Evolutionary conservation across 345 rosid species (phyloP).

Genomic region (Acer negundo): DNA sequence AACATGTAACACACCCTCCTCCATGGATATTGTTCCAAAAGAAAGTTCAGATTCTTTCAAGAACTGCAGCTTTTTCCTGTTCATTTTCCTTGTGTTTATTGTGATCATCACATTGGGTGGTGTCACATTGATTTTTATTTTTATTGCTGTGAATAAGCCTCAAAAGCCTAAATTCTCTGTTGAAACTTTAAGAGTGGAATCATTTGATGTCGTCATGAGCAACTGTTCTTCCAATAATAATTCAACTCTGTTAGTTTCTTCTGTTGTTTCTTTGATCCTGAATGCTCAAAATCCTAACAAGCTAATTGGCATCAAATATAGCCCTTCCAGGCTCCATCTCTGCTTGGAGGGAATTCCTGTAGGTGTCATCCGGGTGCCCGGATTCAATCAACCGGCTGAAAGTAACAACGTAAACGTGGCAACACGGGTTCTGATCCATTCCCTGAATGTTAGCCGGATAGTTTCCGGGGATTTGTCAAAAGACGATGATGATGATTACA

Average conservation of each 20-base stretch:
- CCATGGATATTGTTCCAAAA: constrained; percentile 21
- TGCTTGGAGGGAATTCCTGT: constrained; percentile 29
- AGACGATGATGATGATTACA: constrained; percentile 8
- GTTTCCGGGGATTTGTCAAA: constrained; percentile 7
- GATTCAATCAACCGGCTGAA: constrained; percentile 35
- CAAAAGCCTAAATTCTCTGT: constrained; percentile 34
- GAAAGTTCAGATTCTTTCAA: constrained; percentile 23
- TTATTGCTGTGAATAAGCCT: constrained; percentile 25
- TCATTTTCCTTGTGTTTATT: constrained; percentile 19
- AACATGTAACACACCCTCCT: constrained; percentile 7
- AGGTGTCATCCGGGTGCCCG: constrained; percentile 30
- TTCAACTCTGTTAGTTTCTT: constrained; percentile 34
- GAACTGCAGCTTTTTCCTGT: constrained; percentile 15
- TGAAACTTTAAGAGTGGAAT: constrained; percentile 26
- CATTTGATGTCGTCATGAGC: constrained; percentile 26
- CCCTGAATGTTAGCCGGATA: constrained; percentile 25
- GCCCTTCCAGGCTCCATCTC: constrained; percentile 32
- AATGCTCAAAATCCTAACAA: constrained; percentile 41
- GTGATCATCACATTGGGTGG: constrained; percentile 17
- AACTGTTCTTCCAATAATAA: constrained; percentile 1
- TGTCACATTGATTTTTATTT: constrained; percentile 13
- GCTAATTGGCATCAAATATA: constrained; percentile 27
- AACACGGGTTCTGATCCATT: constrained; percentile 23
- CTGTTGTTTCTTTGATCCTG: constrained; percentile 30
- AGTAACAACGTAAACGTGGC: constrained; percentile 29